These are phyloP conservation scores for Glycine tomentella DNA, from an alignment of 306 rosid genomes.

Conservation along the genomic window DNA sequence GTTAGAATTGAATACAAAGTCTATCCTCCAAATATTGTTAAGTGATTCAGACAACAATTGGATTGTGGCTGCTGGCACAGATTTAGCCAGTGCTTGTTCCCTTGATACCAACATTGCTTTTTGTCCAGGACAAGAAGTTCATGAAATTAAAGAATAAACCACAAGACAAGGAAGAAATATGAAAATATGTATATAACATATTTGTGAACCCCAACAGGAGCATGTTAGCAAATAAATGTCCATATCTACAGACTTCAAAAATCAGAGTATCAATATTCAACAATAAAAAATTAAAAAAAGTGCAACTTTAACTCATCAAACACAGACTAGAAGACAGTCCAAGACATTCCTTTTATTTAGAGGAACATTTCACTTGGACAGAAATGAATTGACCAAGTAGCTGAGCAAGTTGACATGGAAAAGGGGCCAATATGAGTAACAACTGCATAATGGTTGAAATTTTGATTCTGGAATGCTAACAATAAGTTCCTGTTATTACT, in stretches of 20 bases:
- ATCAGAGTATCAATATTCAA: slow-evolving; percentile 9
- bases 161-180: slow-evolving; percentile 14
- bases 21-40: slow-evolving; percentile 28
- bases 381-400: too few relatives aligned
- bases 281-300: not conserved
- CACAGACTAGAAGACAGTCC: not conserved
- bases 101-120: not conserved
- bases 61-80: not conserved
- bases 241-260: slow-evolving; percentile 8
- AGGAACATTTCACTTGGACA: too few relatives aligned
- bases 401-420: too few relatives aligned
- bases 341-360: too few relatives aligned
- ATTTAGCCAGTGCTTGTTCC: not conserved
- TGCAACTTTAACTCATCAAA: slow-evolving; percentile 16
- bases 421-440: too few relatives aligned
- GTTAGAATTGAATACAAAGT: slow-evolving; percentile 11
- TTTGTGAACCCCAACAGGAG: not conserved
- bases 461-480: not conserved
- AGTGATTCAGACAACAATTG: slow-evolving; percentile 24
- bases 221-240: not conserved
- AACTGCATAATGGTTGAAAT: too few relatives aligned
- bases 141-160: not conserved
- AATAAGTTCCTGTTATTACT: not conserved
- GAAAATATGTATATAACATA: slow-evolving; percentile 27
- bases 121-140: not conserved